Base-by-base conservation (phyloP, 805 yeast species). In the Saturnispora besseyi region DNA sequence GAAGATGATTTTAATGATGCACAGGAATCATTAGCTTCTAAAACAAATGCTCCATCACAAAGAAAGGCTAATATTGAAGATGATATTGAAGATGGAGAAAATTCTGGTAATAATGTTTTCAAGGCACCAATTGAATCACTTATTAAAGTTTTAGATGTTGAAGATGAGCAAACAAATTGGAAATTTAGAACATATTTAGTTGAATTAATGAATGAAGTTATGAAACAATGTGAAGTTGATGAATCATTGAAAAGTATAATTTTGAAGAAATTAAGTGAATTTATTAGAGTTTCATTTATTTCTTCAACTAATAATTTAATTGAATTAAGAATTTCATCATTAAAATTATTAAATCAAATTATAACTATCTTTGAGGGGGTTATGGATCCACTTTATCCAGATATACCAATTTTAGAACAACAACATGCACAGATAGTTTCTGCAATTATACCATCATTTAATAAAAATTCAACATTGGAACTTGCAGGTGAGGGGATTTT, bases 341-440 rank as follows among this genome's bases (percentile, higher is more conserved):
- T 91, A 30, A 70, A 71, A 13, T 67, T 91, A 5, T 70, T 93
- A 28, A 83, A 82, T 49, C 76, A 77, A 42, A 72, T 86, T 2
- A 69, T 93, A 30, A 73, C 70, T 8, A 67, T 76, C 1, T 84
- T 78, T 64, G 81, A 88, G 0, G 73, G 74, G 26, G 65, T 80
- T 45, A 75, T 71, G 10, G 96, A 86, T 61, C 88, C 91, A 0
- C 75, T 85, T 29, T 83, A 81, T 57, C 83, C 87, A 0, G 80
- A 81, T 3, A 76, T 77, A 13, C 77, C 91, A 0, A 72, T 89
- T 9, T 68, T 91, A 41, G 96, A 87, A 56, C 97, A 90, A 65
- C 96, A 86, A 59, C 96, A 93, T 59, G 98, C 98, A 0, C 96
- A 88, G 58, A 87, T 93, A 9, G 82, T 87, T 9, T 83, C 96